These are phyloP conservation scores for Encephalitozoon hellem DNA, from an alignment of 371 early-diverging fungal species.

Conservation along the genomic window DNA sequence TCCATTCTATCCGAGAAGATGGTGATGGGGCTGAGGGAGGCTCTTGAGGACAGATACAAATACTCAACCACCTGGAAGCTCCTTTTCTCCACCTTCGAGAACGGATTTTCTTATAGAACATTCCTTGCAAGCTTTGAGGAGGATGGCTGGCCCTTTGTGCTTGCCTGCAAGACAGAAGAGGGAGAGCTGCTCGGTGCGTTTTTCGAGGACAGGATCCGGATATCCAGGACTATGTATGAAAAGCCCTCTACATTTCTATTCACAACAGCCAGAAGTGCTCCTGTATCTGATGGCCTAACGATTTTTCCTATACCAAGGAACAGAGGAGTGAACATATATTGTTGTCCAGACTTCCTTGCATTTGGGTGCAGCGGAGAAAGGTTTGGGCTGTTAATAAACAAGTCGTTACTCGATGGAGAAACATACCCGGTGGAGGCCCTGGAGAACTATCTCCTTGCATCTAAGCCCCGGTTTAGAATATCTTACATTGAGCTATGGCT, in stretches of 20 bases:
- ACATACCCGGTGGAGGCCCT: not conserved
- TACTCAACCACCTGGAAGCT: not conserved
- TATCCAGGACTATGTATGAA: not conserved
- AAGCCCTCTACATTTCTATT: not conserved
- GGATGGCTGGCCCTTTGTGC: not conserved
- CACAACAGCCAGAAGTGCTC: not conserved
- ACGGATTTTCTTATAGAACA: slow-evolving; percentile 19
- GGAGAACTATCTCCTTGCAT: not conserved
- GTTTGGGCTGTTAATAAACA: not conserved
- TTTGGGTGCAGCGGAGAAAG: slow-evolving; percentile 11
- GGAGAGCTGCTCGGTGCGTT: not conserved
- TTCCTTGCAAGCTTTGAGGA: not conserved
- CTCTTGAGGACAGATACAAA: slow-evolving; percentile 7
- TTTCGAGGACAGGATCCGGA: not conserved
- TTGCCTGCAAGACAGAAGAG: not conserved
- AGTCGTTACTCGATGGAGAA: not conserved
- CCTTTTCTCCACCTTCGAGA: slow-evolving; percentile 4
- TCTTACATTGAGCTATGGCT: not conserved
- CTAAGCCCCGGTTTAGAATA: not conserved
- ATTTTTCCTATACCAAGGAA: not conserved
- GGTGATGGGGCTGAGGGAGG: not conserved
- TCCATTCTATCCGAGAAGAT: not conserved
- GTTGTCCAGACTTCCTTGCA: not conserved
- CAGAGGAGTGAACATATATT: not conserved
- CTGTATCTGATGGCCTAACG: not conserved